phyloP scores from a whole-genome alignment of 495 filamentous ascomycete genomes.

The Pyronema domesticum region DNA sequence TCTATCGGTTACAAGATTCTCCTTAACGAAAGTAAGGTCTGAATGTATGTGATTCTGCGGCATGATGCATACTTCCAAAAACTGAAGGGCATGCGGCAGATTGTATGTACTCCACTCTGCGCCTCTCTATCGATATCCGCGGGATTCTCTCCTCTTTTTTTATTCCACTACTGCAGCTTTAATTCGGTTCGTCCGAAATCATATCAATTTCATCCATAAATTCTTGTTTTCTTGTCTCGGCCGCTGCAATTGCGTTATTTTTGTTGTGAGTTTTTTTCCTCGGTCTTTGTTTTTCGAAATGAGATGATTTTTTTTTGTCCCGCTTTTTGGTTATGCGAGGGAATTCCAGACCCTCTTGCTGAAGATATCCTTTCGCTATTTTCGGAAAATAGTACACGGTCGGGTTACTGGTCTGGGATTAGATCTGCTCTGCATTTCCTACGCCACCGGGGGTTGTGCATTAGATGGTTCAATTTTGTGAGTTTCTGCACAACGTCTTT shows the following conservation, averaged over 20 bases:
- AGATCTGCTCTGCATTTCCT: background rate
- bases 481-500: background rate
- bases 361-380: background rate
- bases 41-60: background rate
- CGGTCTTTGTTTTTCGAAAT: background rate
- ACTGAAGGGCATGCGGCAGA: background rate
- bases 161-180: background rate
- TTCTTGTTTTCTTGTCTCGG: background rate
- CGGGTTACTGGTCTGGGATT: background rate
- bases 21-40: too few species aligned
- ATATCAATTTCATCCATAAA: background rate
- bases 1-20: background rate
- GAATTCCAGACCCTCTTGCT: background rate
- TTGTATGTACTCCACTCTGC: background rate
- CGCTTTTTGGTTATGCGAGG: too few species aligned
- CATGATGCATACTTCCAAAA: background rate
- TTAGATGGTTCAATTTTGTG: background rate
- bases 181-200: background rate
- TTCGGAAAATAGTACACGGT: background rate
- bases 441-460: background rate
- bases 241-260: background rate
- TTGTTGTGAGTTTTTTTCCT: background rate
- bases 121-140: background rate
- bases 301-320: too few species aligned
- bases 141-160: conserved; percentile 3